Evolutionary conservation across 2,329 filamentous ascomycete species (phyloP), one percentile per base, ranked within the genome.

Genomic region (Fusarium graminum): DNA sequence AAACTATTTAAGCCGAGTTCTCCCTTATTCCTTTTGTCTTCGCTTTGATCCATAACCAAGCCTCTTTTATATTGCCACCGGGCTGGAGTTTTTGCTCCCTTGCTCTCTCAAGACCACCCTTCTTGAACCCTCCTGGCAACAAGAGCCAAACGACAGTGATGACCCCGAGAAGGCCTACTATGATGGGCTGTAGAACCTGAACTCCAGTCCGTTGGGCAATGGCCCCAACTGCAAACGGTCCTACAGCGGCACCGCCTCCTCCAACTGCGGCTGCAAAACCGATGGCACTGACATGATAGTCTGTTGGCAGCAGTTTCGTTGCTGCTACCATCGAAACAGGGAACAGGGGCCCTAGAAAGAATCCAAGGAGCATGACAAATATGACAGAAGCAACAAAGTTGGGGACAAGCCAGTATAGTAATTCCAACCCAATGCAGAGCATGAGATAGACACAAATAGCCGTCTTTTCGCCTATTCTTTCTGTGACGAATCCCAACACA

Each of bases 371-470:
- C 0, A 86, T 82, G 22, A 93, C 90, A 26, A 90, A 89, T 14
- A 93, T 82, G 10, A 90, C 88, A 0, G 90, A 91, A 28, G 91
- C 89, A 61, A 91, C 84, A 74, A 94, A 92, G 55, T 87, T 86
- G 0, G 92, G 92, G 1, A 95, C 88, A 6, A 94, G 86, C 92
- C 92, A 95, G 80, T 94, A 92, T 59, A 94, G 77, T 3, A 95
- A 79, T 73, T 93, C 85, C 29, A 93, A 82, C 0, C 72, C 86
- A 51, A 92, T 85, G 14, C 86, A 84, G 11, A 89, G 74, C 5
- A 85, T 71, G 9, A 94, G 82, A 75, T 95, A 96, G 12, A 80
- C 74, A 7, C 82, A 76, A 51, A 90, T 85, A 38, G 88, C 85
- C 16, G 85, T 74, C 74, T 90, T 92, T 79, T 94, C 92, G 0